Evolutionary conservation across 805 yeast genomes (phyloP).

Genomic region (Novakomyces olei): DNA sequence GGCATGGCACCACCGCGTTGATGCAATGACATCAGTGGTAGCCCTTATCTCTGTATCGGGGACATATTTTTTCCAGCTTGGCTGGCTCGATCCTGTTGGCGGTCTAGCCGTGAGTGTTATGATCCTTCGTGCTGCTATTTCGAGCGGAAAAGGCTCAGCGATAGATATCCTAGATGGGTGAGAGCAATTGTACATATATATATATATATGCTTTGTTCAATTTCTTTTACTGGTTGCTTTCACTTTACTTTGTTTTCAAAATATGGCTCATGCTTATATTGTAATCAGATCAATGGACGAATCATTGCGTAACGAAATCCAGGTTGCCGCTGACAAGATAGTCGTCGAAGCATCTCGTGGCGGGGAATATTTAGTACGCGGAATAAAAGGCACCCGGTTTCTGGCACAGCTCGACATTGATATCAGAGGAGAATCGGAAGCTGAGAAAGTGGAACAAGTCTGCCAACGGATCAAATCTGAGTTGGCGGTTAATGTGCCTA

Average conservation of each 20-base stretch:
- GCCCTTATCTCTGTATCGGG: constrained; percentile 74
- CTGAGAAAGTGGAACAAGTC: not conserved
- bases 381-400: not conserved
- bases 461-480: not conserved
- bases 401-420: not conserved
- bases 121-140: constrained; percentile 65
- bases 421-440: not conserved
- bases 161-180: constrained; percentile 55
- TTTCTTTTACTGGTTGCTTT: too few relatives aligned
- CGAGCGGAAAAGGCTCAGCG: constrained; percentile 46
- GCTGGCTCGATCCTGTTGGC: constrained; percentile 82
- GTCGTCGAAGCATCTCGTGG: not conserved
- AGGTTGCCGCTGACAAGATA: not conserved
- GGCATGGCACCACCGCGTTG: constrained; percentile 99
- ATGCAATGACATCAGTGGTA: constrained; percentile 73
- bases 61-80: constrained; percentile 50
- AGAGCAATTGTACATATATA: not conserved
- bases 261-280: too few relatives aligned
- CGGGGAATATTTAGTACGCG: not conserved
- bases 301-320: not conserved
- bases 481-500: not conserved
- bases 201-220: not conserved
- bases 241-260: too few relatives aligned
- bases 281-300: not conserved
- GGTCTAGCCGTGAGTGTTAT: constrained; percentile 68